Conservation (phyloP, 169 alveolate genomes). For the Nephromyces sp. region DNA sequence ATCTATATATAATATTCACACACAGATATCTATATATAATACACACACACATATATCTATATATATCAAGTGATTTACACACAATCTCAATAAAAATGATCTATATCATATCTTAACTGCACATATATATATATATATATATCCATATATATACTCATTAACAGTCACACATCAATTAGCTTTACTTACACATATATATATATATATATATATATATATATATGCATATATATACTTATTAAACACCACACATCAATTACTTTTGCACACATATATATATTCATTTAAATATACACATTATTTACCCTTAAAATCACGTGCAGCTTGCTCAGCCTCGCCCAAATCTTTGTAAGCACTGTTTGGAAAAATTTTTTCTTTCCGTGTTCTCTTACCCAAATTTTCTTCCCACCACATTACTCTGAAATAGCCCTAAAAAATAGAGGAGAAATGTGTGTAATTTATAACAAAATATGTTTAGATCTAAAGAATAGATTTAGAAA, state of each 20-base stretch:
- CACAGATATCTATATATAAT: no score
- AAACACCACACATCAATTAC: background rate
- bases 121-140: background rate
- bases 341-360: background rate
- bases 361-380: background rate
- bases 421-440: background rate
- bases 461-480: no score
- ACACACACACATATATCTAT: no score
- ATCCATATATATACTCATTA: background rate
- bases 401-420: background rate
- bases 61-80: no score
- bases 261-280: background rate
- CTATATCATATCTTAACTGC: no score
- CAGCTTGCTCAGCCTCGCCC: background rate
- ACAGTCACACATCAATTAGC: background rate
- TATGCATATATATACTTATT: no score
- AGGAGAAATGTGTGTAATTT: no score
- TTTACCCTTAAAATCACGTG: background rate
- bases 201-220: no score
- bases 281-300: background rate
- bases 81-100: no score
- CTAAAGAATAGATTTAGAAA: no score
- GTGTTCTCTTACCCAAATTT: background rate
- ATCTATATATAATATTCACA: no score
- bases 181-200: no score